Evolutionary conservation across 140 eudicot species (phyloP).

Genomic region (Stevia rebaudiana): DNA sequence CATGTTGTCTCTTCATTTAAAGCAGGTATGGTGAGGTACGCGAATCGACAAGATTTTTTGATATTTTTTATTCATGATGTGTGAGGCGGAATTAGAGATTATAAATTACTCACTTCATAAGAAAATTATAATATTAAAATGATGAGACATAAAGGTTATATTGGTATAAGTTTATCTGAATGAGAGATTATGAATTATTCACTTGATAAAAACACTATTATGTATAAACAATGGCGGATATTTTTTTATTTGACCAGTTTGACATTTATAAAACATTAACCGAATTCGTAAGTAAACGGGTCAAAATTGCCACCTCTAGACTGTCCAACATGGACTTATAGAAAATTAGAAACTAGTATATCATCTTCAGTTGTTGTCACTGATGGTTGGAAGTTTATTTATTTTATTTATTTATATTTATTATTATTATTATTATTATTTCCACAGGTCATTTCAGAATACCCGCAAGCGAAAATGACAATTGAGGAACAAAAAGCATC

Average conservation of each 20-base stretch:
- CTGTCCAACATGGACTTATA: not conserved
- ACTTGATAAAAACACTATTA: too few relatives aligned
- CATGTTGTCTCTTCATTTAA: constrained; percentile 68
- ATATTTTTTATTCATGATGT: not conserved
- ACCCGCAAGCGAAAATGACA: constrained; percentile 62
- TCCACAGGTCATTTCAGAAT: constrained; percentile 73
- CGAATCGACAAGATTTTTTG: constrained; percentile 22
- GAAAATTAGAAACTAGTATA: not conserved
- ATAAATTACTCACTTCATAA: too few relatives aligned
- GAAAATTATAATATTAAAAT: too few relatives aligned
- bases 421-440: too few relatives aligned
- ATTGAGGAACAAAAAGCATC: constrained; percentile 50
- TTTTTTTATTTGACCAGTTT: not conserved
- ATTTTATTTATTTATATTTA: not conserved
- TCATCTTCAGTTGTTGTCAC: not conserved
- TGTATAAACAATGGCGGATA: too few relatives aligned
- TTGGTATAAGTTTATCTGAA: too few relatives aligned
- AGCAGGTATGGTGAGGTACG: constrained; percentile 82
- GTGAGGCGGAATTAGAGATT: too few relatives aligned
- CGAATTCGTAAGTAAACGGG: not conserved
- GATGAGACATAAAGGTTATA: too few relatives aligned
- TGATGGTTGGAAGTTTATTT: not conserved
- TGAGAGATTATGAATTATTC: too few relatives aligned
- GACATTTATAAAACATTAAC: not conserved
- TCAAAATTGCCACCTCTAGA: not conserved